A percentile compares a stretch with the other conserved stretches of the same genome.
These are phyloP conservation scores for Fusarium hostae DNA, from an alignment of 2,329 filamentous ascomycete genomes.

Conservation along the genomic window DNA sequence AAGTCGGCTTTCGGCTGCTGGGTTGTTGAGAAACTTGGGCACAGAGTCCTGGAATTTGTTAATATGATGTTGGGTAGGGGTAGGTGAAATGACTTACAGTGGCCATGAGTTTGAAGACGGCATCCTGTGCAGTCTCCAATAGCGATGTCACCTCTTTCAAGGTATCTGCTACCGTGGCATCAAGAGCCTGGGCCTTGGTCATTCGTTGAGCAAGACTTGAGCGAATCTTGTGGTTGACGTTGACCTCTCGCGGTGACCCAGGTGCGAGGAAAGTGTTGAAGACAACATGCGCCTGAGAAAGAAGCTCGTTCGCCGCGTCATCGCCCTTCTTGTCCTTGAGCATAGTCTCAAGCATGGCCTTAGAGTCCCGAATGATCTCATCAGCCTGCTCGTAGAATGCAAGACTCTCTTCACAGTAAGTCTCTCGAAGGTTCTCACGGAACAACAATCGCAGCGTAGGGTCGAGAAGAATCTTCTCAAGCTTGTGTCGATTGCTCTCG, in stretches of 20 bases:
- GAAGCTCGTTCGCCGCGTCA: constrained; percentile 90
- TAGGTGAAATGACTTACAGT: constrained; percentile 87
- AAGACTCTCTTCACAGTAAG: constrained; percentile 95
- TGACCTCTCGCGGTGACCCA: constrained; percentile 94
- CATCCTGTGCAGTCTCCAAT: constrained; percentile 93
- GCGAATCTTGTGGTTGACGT: constrained; percentile 94
- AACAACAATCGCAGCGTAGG: constrained; percentile 89
- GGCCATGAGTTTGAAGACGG: constrained; percentile 98
- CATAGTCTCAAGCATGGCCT: constrained; percentile 67
- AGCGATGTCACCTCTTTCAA: constrained; percentile 87
- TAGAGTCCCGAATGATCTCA: constrained; percentile 81
- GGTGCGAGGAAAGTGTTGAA: constrained; percentile 99
- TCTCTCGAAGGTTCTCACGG: constrained; percentile 92
- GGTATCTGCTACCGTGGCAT: constrained; percentile 89
- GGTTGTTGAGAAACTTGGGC: constrained; percentile 75
- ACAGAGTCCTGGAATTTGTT: constrained; percentile 68
- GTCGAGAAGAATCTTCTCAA: constrained; percentile 92
- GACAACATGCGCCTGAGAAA: constrained; percentile 93
- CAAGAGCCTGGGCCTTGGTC: constrained; percentile 95
- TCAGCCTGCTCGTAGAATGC: constrained; percentile 95
- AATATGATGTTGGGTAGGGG: constrained; percentile 43
- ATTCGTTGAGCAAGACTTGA: constrained; percentile 94
- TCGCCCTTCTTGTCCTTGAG: constrained; percentile 72
- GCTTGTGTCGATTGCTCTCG: constrained; percentile 92
- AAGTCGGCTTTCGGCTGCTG: constrained; percentile 43